phyloP scores from a whole-genome alignment of 129 eudicot genomes.

The Heracleum sosnowskyi region DNA sequence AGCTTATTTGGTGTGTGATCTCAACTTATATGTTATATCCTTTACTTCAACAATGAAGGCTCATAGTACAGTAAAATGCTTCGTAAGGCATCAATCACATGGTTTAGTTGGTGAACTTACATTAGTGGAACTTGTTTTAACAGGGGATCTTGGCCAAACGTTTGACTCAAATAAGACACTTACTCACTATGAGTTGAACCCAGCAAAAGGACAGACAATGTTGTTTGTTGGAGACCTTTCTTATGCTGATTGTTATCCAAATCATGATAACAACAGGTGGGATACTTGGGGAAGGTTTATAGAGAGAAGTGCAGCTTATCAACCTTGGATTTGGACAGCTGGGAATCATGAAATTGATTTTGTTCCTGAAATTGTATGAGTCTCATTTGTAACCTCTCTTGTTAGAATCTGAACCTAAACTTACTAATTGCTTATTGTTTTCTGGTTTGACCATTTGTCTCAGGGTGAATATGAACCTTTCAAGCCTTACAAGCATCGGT shows the following conservation, averaged over 20 bases:
- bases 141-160: conserved; percentile 96
- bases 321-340: conserved; percentile 95
- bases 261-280: conserved; percentile 83
- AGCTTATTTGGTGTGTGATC: neutral
- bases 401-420: too few relatives aligned
- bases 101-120: conserved; percentile 4
- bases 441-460: conserved; percentile 7
- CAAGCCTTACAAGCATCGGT: conserved; percentile 75
- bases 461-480: conserved; percentile 89
- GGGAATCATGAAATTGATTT: conserved; percentile 90
- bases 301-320: conserved; percentile 78
- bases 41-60: neutral
- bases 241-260: conserved; percentile 69
- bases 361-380: conserved; percentile 54
- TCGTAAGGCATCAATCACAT: neutral
- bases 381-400: neutral
- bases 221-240: conserved; percentile 86
- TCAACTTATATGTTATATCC: neutral
- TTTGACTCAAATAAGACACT: conserved; percentile 72
- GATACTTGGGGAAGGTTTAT: conserved; percentile 94
- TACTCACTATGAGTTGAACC: conserved; percentile 68
- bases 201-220: conserved; percentile 64
- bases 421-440: neutral
- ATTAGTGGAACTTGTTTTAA: conserved; percentile 4
- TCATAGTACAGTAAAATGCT: neutral